Evolutionary conservation across 1,284 basidiomycete species (phyloP).

Genomic region (Trametes versicolor): DNA sequence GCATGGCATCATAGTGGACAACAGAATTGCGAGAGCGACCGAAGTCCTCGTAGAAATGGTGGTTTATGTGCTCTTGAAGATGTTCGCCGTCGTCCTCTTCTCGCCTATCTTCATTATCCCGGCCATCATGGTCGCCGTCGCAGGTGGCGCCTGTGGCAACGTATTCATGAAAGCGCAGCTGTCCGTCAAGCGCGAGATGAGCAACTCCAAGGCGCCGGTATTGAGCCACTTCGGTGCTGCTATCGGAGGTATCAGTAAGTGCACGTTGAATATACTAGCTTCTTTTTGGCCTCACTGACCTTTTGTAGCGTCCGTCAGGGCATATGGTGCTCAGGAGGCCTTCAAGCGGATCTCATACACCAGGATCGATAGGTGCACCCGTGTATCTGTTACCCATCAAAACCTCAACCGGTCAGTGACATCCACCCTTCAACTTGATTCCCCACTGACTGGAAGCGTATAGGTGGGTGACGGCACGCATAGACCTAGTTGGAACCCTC

Average conservation of each 20-base stretch:
- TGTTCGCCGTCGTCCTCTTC: conserved; percentile 52
- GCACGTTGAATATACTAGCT: neutral
- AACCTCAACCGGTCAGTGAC: conserved; percentile 56
- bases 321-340: conserved; percentile 58
- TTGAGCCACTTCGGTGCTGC: conserved; percentile 76
- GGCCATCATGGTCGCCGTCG: conserved; percentile 49
- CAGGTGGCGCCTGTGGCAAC: conserved; percentile 56
- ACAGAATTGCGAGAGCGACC: conserved; percentile 5
- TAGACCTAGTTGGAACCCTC: conserved; percentile 58
- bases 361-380: conserved; percentile 57
- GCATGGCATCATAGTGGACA: conserved; percentile 20
- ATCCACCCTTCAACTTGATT: neutral
- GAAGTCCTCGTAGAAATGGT: conserved; percentile 42
- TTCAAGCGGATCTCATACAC: conserved; percentile 54
- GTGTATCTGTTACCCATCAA: conserved; percentile 56
- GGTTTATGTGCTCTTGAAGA: conserved; percentile 49
- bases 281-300: conserved; percentile 48
- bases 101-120: conserved; percentile 55
- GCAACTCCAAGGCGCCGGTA: conserved; percentile 71
- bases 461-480: conserved; percentile 65
- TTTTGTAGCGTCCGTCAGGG: conserved; percentile 64
- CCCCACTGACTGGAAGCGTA: neutral
- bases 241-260: conserved; percentile 69
- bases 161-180: conserved; percentile 77
- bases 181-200: conserved; percentile 79